Evolutionary conservation across 176 grass and related monocot genomes (phyloP), one percentile per base, ranked within the genome.

Genomic region (Oryza glaberrima): DNA sequence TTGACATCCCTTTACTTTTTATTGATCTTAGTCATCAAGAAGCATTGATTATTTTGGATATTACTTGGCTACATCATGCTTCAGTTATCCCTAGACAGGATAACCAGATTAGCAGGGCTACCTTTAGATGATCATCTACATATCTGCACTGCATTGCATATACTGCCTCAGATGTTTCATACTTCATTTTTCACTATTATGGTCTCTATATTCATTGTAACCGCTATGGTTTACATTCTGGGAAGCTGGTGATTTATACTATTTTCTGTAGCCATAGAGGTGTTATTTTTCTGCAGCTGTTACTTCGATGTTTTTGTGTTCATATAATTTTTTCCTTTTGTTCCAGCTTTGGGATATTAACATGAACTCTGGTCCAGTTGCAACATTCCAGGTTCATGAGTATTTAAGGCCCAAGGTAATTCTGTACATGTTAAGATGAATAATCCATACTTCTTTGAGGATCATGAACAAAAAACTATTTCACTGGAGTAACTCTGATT

Each of bases 361-460:
- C 84, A 95, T 98, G 96, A 49, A 98, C 87, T 93, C 93, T 73
- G 85, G 91, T 84, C 96, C 96, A 82, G 91, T 95, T 87, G 89
- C 89, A 4, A 95, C 93, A 11, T 95, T 92, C 91, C 93, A 90
- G 82, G 96, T 98, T 84, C 96, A 98, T 51, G 93, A 98, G 77
- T 90, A 98, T 85, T 78, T 98, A 67, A 95, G 96, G 89, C 96
- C 96, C 70, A 98, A 92, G 96, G 96, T 98, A 87, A 92, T 80
- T 70, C 81, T 44, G 78, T 77, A 6, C 84, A n/a, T 68, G n/a
- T 63, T 67, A 88, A 66, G 28, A 91, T 83, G 73, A 69, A 81
- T 81, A 70, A 52, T 30, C 2, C 2, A 66, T 86, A 44, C 15
- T 80, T 69, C 32, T 85, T 74, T 83, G 6, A 49, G 63, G 63